Evolutionary conservation across 345 rosid genomes (phyloP), one percentile per base, ranked within the genome.

Genomic region (Arabidopsis suecica): DNA sequence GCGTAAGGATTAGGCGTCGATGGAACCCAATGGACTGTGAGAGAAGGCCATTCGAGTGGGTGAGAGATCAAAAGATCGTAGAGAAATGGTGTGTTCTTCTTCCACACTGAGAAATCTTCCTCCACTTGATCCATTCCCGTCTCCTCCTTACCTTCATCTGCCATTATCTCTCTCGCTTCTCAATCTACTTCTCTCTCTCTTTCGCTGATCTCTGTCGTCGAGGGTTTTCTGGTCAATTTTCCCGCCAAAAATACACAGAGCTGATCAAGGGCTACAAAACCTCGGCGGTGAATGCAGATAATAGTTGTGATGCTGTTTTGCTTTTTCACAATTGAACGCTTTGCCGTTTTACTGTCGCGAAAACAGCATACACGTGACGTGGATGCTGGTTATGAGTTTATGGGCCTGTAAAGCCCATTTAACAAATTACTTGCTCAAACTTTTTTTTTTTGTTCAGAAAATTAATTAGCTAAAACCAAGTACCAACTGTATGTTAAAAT

Each of bases 21-120:
- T 0, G 97, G 97, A 9, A 90, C 84, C 99, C 99, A 95, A 47
- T 95, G 90, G 78, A 92, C 96, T 53, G 97, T 92, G 33, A 92
- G 95, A 38, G 97, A 95, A 0, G 99, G 97, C 96, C 97, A 90
- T 82, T 92, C 99, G 8, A 92, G 90, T 16, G 97, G 91, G 75
- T 90, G 92, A 67, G 96, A 90, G 33, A 95, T 83, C 49, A 95
- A 81, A 47, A 95, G 84, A 66, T 95, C 99, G 82, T 95, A 92
- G 70, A 95, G 89, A 49, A 92, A 83, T 2, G 93, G 93, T 48
- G 96, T 87, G 86, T 90, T 95, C 84, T 85, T 92, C 80, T 92
- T 94, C 97, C 97, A 95, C 14, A 90, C 87, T 0, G 84, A 25
- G 89, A 86, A 92, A 51, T 95, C 97, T 65, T 92, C 99, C 64